These are phyloP conservation scores for Orychophragmus violaceus DNA, from an alignment of 345 rosid species.

Conservation along the genomic window DNA sequence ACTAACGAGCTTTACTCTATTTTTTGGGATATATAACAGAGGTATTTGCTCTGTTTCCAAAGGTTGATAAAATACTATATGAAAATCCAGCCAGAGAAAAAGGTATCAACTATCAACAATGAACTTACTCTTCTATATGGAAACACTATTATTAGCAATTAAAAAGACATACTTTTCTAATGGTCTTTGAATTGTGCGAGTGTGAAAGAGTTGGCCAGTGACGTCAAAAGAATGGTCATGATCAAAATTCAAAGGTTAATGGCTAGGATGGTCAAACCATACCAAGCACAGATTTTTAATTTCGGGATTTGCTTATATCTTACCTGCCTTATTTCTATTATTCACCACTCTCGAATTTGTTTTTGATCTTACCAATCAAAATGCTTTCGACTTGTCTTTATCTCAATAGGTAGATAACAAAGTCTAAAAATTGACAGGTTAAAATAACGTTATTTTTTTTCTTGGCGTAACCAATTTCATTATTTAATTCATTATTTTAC, in stretches of 20 bases:
- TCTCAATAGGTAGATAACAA: slow-evolving; percentile 25
- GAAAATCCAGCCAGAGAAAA: no score
- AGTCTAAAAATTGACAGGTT: slow-evolving; percentile 23
- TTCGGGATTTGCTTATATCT: slow-evolving; percentile 19
- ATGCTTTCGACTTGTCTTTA: slow-evolving; percentile 17
- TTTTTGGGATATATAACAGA: no score
- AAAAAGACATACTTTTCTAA: neutral
- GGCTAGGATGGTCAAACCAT: slow-evolving; percentile 20
- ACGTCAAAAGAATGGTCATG: slow-evolving; percentile 12
- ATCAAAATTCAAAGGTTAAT: slow-evolving; percentile 19
- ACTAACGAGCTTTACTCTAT: no score
- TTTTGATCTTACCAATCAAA: slow-evolving; percentile 26
- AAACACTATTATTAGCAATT: neutral
- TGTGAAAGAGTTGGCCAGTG: slow-evolving; percentile 12
- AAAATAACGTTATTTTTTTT: slow-evolving; percentile 14
- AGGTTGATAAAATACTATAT: no score
- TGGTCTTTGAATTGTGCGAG: slow-evolving; percentile 1
- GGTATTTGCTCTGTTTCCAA: no score
- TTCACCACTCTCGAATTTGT: slow-evolving; percentile 26
- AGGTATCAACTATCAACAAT: neutral
- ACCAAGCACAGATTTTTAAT: neutral
- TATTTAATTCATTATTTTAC: slow-evolving; percentile 5
- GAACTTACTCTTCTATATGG: neutral
- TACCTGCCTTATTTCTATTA: slow-evolving; percentile 29
- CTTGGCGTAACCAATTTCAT: slow-evolving; percentile 14